Conservation (phyloP, 179 eudicot genomes). For the Nepenthes alata region DNA sequence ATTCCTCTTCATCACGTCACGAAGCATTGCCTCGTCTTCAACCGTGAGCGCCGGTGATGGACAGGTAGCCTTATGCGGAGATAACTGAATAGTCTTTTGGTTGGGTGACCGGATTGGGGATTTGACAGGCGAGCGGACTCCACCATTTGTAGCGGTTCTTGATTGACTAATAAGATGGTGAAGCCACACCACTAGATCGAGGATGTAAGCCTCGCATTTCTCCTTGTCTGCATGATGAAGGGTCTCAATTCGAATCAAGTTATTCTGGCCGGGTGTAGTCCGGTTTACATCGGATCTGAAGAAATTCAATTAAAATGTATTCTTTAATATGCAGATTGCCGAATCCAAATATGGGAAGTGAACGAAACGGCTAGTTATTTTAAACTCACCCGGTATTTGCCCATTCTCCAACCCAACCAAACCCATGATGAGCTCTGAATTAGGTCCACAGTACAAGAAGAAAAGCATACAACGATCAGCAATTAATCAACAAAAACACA, state of each 20-base stretch:
- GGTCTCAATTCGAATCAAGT: slow-evolving; percentile 71
- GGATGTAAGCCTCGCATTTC: slow-evolving; percentile 71
- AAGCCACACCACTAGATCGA: slow-evolving; percentile 83
- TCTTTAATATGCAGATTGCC: neutral
- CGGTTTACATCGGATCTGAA: slow-evolving; percentile 55
- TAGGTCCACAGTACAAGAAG: slow-evolving; percentile 3
- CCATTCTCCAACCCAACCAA: slow-evolving; percentile 99
- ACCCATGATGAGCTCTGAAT: slow-evolving; percentile 96
- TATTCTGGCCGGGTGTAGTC: slow-evolving; percentile 56
- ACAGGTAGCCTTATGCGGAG: slow-evolving; percentile 35
- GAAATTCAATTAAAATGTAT: neutral
- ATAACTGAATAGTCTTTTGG: slow-evolving; percentile 45
- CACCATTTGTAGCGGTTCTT: slow-evolving; percentile 33
- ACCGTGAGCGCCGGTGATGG: slow-evolving; percentile 48
- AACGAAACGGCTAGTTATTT: neutral
- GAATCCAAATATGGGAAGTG: too few relatives aligned
- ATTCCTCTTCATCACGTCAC: slow-evolving; percentile 67
- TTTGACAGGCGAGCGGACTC: slow-evolving; percentile 56
- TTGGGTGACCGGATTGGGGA: slow-evolving; percentile 83
- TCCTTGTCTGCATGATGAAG: slow-evolving; percentile 89
- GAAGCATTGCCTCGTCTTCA: slow-evolving; percentile 83
- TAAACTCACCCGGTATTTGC: slow-evolving; percentile 76
- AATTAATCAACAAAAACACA: slow-evolving; percentile 4
- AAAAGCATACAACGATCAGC: slow-evolving; percentile 9
- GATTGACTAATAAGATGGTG: slow-evolving; percentile 75